Evolutionary conservation across 75 land plant genomes (phyloP).

Genomic region (Pinus taeda): DNA sequence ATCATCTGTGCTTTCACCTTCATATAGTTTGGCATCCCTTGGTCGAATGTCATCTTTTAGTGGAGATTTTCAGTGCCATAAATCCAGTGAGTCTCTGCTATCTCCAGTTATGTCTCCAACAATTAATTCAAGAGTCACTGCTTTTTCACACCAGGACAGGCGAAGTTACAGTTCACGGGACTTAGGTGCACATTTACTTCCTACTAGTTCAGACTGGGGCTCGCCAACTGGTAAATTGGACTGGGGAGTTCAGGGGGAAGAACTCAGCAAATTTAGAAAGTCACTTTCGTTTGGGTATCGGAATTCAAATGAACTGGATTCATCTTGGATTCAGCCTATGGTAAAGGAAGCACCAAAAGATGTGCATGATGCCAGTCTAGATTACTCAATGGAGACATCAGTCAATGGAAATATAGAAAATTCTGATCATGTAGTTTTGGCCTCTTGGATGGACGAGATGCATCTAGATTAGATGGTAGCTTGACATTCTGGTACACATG

Average conservation of each 20-base stretch:
- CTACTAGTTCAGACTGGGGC: constrained; percentile 47
- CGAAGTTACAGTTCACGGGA: constrained; percentile 28
- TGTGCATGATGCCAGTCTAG: neutral
- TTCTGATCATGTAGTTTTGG: constrained; percentile 9
- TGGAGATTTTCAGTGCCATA: neutral
- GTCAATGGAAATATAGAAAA: neutral
- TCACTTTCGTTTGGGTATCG: constrained; percentile 66
- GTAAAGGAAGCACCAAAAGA: constrained; percentile 32
- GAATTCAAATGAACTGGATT: constrained; percentile 44
- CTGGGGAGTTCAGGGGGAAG: constrained; percentile 70
- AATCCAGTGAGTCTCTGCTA: constrained; percentile 7
- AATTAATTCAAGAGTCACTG: constrained; percentile 16
- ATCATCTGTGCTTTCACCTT: neutral
- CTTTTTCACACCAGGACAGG: constrained; percentile 26
- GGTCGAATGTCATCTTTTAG: constrained; percentile 13
- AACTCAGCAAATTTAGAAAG: constrained; percentile 60
- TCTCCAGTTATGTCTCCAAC: constrained; percentile 18
- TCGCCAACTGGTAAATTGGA: constrained; percentile 68
- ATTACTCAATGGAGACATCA: constrained; percentile 7
- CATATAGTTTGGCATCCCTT: constrained; percentile 11
- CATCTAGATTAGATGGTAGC: constrained; percentile 72
- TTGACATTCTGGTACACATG: constrained; percentile 12
- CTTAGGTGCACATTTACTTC: constrained; percentile 9
- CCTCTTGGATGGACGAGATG: constrained; percentile 35
- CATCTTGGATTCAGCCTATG: constrained; percentile 59